Evolutionary conservation across 805 yeast genomes (phyloP).

Genomic region (Maudiozyma bulderi): DNA sequence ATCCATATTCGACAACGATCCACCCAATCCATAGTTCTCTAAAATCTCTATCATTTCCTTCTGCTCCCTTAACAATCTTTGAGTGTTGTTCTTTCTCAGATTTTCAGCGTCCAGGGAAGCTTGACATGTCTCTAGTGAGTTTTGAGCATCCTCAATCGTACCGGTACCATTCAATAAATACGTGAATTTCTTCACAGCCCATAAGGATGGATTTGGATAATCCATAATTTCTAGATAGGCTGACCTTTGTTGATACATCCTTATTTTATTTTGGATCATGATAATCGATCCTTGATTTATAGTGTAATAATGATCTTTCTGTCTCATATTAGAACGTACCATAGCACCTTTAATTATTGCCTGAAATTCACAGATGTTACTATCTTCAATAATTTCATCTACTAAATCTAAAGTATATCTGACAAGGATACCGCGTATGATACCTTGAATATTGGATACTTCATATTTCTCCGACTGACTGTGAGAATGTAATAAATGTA

Average conservation of each 20-base stretch:
- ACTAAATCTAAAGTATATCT: slow-evolving; percentile 48
- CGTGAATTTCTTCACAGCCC: slow-evolving; percentile 69
- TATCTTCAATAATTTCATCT: slow-evolving; percentile 43
- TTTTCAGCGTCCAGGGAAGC: slow-evolving; percentile 63
- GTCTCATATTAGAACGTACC: slow-evolving; percentile 31
- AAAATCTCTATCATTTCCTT: slow-evolving; percentile 71
- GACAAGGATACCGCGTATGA: slow-evolving; percentile 51
- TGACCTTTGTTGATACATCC: slow-evolving; percentile 54
- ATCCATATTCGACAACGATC: not conserved
- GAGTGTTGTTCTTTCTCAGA: slow-evolving; percentile 59
- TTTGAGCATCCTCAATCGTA: slow-evolving; percentile 65
- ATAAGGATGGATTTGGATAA: slow-evolving; percentile 66
- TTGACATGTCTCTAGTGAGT: slow-evolving; percentile 54
- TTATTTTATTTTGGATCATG: slow-evolving; percentile 63
- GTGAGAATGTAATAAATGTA: not conserved
- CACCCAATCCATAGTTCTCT: slow-evolving; percentile 52
- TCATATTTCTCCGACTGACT: slow-evolving; percentile 25
- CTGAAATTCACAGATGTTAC: slow-evolving; percentile 40
- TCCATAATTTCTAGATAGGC: slow-evolving; percentile 68
- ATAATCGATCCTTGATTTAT: slow-evolving; percentile 50
- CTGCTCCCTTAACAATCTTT: slow-evolving; percentile 63
- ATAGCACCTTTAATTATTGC: slow-evolving; percentile 41
- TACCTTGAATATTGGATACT: slow-evolving; percentile 43
- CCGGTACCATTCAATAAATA: slow-evolving; percentile 64
- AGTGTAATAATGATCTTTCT: slow-evolving; percentile 39